phyloP scores from a whole-genome alignment of 2,329 filamentous ascomycete species.

The Alternaria triticimaculans region DNA sequence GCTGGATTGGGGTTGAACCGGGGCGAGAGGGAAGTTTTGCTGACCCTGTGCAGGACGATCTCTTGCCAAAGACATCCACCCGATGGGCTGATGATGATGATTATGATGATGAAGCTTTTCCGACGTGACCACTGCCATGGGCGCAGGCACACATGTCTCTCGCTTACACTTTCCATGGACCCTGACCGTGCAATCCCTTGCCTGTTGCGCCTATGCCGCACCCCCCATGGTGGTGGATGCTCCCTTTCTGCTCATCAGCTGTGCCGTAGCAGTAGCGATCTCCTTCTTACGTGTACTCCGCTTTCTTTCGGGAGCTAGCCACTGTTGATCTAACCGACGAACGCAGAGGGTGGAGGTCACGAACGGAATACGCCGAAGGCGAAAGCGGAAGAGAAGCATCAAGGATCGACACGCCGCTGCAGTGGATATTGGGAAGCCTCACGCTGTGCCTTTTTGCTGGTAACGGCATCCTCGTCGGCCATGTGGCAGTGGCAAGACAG shows the following conservation, averaged over 20 bases:
- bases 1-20: background rate
- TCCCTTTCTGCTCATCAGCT: conserved; percentile 1
- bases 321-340: background rate
- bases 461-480: conserved; percentile 5
- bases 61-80: background rate
- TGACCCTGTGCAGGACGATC: background rate
- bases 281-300: conserved; percentile 6
- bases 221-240: background rate
- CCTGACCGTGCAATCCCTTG: background rate
- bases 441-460: background rate
- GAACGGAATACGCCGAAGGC: conserved; percentile 9
- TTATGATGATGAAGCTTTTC: conserved; percentile 5
- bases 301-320: background rate
- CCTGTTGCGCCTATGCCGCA: background rate
- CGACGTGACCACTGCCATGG: conserved; percentile 2
- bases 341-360: background rate
- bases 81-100: background rate
- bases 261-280: background rate
- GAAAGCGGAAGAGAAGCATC: conserved; percentile 1
- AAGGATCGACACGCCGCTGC: conserved; percentile 8
- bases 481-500: conserved; percentile 13
- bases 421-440: conserved; percentile 7
- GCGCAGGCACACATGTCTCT: background rate
- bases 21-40: background rate
- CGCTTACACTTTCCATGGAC: conserved; percentile 2